Base-by-base conservation (phyloP, 2,329 filamentous ascomycete species). In the Diplodia sapinea region DNA sequence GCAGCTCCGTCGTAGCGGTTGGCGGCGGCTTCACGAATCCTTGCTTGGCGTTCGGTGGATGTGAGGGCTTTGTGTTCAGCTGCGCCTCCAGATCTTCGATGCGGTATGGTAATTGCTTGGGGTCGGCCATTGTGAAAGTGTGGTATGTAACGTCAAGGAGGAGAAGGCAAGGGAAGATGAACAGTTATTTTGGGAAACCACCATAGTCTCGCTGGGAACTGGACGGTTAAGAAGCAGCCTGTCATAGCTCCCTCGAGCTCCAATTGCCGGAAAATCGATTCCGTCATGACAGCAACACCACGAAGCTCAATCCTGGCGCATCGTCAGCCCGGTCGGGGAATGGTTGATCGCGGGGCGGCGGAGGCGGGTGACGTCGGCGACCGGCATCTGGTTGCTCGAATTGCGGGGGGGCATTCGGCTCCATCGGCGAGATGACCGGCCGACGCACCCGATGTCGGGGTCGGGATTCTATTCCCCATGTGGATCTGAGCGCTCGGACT, bases 11-110 rank as follows among this genome's bases (percentile, higher is more conserved):
- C 31, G 74, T 76, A 2, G 69, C 68, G n/a, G 69, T 71, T 17
- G 76, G 75, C 26, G 74, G 72, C 29, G 74, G 74, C 54, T 75
- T 72, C 50, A 72, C 62, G 69, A 74, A 77, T 31, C 76, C 70
- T 51, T 62, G 57, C 43, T 51, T 36, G 29, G 59, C 59, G 31
- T 26, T 17, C 15, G 59, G 59, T 38, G 59, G 59, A 47, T 65
- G 38, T 17, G 63, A 65, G 38, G 64, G 47, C 69, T 78, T 75
- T 68, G 38, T 66, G 64, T 26, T 59, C 52, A 66, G 49, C 52
- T 57, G 54, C 43, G 54, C 64, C 52, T 66, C 64, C 52, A 66
- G 43, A 20, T 66, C 64, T 11, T 56, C 55, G 49, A 66, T 66
- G 54, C 52, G 52, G 31, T 66, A 66, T 6, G 64, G 64, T 7